Evolutionary conservation across 1,284 basidiomycete species (phyloP).

Genomic region (Athelia sp.): DNA sequence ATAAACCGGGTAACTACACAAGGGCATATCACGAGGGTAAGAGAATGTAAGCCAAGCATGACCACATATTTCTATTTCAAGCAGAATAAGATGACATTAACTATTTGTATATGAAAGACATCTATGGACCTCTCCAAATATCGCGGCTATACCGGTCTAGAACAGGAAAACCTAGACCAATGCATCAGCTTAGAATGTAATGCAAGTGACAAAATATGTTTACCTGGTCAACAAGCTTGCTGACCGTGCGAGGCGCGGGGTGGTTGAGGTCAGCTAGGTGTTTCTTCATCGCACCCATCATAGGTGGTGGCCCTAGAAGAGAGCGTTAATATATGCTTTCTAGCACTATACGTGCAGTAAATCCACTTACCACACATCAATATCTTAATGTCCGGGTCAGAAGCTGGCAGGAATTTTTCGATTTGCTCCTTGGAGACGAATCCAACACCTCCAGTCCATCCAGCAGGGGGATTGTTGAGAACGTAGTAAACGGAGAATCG

Average conservation of each 20-base stretch:
- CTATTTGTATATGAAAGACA: too few relatives aligned
- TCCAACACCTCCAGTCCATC: conserved; percentile 86
- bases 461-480: conserved; percentile 86
- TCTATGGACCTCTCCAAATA: too few relatives aligned
- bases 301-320: conserved; percentile 80
- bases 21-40: too few relatives aligned
- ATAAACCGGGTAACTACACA: too few relatives aligned
- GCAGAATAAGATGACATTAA: too few relatives aligned
- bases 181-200: conserved; percentile 5
- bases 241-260: conserved; percentile 84
- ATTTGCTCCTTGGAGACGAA: conserved; percentile 97
- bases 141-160: conserved; percentile 22
- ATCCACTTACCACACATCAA: conserved; percentile 71
- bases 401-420: conserved; percentile 63
- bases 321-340: conserved; percentile 4
- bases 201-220: conserved; percentile 11
- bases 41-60: too few relatives aligned
- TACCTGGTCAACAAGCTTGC: conserved; percentile 90
- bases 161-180: conserved; percentile 57
- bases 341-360: neutral
- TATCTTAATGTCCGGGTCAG: conserved; percentile 69
- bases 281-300: conserved; percentile 97
- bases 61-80: too few relatives aligned
- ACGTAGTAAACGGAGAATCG: conserved; percentile 88
- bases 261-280: conserved; percentile 86